A percentile compares a stretch with the other conserved stretches of the same genome.
Evolutionary conservation across 2,329 filamentous ascomycete species (phyloP).

Genomic region (Huntiella bhutanensis): DNA sequence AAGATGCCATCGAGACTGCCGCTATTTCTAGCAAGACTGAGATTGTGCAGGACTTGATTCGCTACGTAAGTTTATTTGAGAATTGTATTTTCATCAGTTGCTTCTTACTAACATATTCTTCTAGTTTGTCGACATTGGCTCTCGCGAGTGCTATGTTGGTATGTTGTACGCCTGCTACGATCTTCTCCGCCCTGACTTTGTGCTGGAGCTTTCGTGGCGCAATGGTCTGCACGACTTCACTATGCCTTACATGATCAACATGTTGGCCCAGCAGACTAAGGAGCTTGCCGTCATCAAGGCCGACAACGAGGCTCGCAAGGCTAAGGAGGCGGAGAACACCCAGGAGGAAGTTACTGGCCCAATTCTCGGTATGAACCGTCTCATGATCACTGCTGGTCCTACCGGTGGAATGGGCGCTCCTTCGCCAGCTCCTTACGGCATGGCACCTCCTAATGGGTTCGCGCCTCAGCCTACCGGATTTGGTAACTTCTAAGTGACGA

Average conservation of each 20-base stretch:
- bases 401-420: conserved; percentile 23
- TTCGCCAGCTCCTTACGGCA: conserved; percentile 46
- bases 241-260: conserved; percentile 99
- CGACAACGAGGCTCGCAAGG: conserved; percentile 90
- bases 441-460: conserved; percentile 63
- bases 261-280: conserved; percentile 75
- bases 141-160: conserved; percentile 97
- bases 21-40: conserved; percentile 80
- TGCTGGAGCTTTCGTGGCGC: conserved; percentile 95
- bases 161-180: conserved; percentile 99
- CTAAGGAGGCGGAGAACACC: conserved; percentile 48
- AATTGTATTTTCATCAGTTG: conserved; percentile 5
- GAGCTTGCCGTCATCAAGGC: conserved; percentile 73
- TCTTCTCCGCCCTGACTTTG: conserved; percentile 76
- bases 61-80: conserved; percentile 61
- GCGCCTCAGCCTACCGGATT: conserved; percentile 75
- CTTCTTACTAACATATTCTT: conserved; percentile 17
- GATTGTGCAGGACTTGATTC: conserved; percentile 84
- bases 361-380: conserved; percentile 68
- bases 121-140: conserved; percentile 97
- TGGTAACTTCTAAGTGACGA: conserved; percentile 28
- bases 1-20: conserved; percentile 95
- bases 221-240: conserved; percentile 88
- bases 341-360: conserved; percentile 87
- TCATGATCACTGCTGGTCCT: conserved; percentile 93